Percentiles rank a stretch among this genome's conserved stretches.
Conservation (phyloP, 192 early-diverging fungal species). For the Oehlia diaphana region DNA sequence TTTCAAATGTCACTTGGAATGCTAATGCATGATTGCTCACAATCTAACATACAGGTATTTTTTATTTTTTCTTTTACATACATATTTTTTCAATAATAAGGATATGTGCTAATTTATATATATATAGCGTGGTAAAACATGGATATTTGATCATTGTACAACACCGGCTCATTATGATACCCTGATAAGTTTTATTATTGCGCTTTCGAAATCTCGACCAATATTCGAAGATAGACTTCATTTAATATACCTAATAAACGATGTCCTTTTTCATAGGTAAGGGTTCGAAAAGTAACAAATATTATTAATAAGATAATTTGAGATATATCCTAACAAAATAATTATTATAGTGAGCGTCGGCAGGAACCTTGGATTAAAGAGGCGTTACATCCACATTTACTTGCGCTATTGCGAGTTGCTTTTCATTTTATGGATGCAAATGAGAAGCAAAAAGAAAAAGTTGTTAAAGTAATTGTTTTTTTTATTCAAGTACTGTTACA, state of each 20-base stretch:
- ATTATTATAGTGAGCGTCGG: constrained; percentile 37
- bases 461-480: constrained; percentile 46
- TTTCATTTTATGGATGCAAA: constrained; percentile 45
- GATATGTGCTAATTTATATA: background rate
- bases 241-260: constrained; percentile 53
- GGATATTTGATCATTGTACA: constrained; percentile 49
- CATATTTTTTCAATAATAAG: background rate
- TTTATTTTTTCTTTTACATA: background rate
- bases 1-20: constrained; percentile 36
- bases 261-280: constrained; percentile 54
- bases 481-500: background rate
- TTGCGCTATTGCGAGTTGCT: constrained; percentile 45
- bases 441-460: constrained; percentile 42
- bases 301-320: background rate
- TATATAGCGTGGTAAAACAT: constrained; percentile 50
- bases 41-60: constrained; percentile 52
- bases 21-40: constrained; percentile 56
- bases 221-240: constrained; percentile 51
- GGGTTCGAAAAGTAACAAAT: background rate
- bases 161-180: constrained; percentile 39
- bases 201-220: constrained; percentile 39
- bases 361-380: constrained; percentile 51
- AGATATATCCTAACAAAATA: background rate
- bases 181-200: constrained; percentile 40
- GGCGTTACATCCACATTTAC: constrained; percentile 43